Conservation (phyloP, 192 early-diverging fungal species). For the Coemansia sp. region DNA sequence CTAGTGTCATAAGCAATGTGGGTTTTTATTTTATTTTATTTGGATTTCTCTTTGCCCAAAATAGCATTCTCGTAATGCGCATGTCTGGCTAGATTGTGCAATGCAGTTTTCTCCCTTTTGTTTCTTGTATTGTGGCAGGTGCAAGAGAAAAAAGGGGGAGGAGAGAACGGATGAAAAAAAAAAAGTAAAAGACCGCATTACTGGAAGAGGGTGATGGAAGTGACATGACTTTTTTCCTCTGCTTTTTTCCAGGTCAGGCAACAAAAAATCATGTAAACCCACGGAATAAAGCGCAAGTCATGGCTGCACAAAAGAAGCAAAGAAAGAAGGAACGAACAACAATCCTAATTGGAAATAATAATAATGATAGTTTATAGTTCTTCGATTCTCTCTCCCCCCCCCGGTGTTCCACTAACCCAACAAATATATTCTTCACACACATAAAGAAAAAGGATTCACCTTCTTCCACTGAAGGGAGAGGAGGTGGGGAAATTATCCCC, state of each 20-base stretch:
- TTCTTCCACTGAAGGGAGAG: no score
- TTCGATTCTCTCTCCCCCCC: background rate
- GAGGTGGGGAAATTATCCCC: background rate
- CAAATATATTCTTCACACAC: no score
- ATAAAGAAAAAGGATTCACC: no score
- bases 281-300: background rate
- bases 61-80: background rate
- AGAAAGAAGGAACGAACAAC: background rate
- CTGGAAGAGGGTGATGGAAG: background rate
- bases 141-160: background rate
- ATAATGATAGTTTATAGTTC: background rate
- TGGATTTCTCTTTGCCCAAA: background rate
- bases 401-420: background rate
- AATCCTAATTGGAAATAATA: constrained; percentile 5
- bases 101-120: no score
- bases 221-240: no score
- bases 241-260: background rate
- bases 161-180: background rate
- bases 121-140: constrained; percentile 4
- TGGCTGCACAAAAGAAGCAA: no score
- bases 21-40: background rate
- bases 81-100: no score
- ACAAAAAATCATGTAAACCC: background rate
- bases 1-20: no score
- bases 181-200: background rate